Percentiles rank a stretch among this genome's conserved stretches.
Evolutionary conservation across 371 early-diverging fungal genomes (phyloP).

Genomic region (Blakeslea trispora): DNA sequence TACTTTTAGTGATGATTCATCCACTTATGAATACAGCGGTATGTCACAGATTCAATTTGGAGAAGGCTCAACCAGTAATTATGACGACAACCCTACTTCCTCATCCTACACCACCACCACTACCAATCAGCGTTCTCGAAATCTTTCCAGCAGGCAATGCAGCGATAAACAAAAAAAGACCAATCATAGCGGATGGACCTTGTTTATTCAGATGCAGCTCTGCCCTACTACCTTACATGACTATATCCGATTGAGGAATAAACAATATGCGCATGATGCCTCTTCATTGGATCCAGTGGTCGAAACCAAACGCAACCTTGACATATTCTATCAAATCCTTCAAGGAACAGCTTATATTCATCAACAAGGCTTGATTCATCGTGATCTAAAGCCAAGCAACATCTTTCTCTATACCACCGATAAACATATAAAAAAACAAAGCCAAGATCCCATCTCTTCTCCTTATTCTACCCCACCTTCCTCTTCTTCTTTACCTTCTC

Average conservation of each 20-base stretch:
- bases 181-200: constrained; percentile 48
- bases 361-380: constrained; percentile 70
- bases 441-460: neutral
- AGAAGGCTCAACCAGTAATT: constrained; percentile 5
- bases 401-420: constrained; percentile 47
- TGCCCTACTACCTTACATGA: constrained; percentile 65
- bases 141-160: neutral
- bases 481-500: too few relatives aligned
- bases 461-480: too few relatives aligned
- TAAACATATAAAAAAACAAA: neutral
- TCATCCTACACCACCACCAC: neutral
- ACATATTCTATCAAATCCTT: constrained; percentile 57
- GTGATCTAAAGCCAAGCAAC: constrained; percentile 85
- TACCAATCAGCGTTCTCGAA: neutral
- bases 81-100: neutral
- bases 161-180: constrained; percentile 10
- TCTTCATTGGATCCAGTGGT: constrained; percentile 19
- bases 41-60: constrained; percentile 27
- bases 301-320: constrained; percentile 48
- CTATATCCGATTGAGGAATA: constrained; percentile 43
- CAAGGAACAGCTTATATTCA: constrained; percentile 79
- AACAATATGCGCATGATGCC: constrained; percentile 18
- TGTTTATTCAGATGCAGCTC: constrained; percentile 87
- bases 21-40: neutral
- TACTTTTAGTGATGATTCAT: neutral